phyloP scores from a whole-genome alignment of 345 rosid species.

The Populus deltoides region DNA sequence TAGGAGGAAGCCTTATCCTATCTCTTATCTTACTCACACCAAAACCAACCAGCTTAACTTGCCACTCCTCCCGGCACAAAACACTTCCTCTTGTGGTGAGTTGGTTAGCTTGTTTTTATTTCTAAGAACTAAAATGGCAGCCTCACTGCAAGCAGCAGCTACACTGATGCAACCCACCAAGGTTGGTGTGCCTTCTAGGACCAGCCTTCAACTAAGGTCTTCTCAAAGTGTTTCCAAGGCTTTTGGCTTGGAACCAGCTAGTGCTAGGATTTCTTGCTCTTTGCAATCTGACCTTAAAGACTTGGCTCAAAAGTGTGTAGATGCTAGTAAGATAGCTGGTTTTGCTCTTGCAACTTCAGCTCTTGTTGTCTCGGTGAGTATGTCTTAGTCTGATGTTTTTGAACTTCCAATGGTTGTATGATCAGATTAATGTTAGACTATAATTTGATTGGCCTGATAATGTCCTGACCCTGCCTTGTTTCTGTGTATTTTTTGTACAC shows the following conservation, averaged over 20 bases:
- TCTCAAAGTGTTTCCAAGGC: slow-evolving; percentile 49
- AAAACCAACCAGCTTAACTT: slow-evolving; percentile 27
- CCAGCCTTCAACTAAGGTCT: slow-evolving; percentile 44
- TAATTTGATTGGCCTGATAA: not conserved
- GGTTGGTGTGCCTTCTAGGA: slow-evolving; percentile 43
- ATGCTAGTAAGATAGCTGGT: slow-evolving; percentile 75
- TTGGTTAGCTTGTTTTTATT: not conserved
- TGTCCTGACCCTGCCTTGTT: not conserved
- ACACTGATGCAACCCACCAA: slow-evolving; percentile 78
- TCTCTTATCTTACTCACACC: slow-evolving; percentile 57
- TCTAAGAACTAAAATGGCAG: slow-evolving; percentile 49
- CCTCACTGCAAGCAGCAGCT: slow-evolving; percentile 87
- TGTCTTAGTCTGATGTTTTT: not conserved
- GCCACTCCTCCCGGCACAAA: slow-evolving; percentile 1
- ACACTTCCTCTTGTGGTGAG: not conserved
- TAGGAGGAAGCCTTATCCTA: slow-evolving; percentile 64
- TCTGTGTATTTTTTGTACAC: not conserved
- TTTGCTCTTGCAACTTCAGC: slow-evolving; percentile 95
- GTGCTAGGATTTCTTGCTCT: slow-evolving; percentile 70
- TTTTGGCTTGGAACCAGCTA: slow-evolving; percentile 52
- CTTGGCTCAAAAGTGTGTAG: slow-evolving; percentile 63
- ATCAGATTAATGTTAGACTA: not conserved
- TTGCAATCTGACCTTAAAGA: slow-evolving; percentile 64
- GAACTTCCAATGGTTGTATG: not conserved
- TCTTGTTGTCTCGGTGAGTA: slow-evolving; percentile 77